These are phyloP conservation scores for Aeminium ludgeri DNA, from an alignment of 495 filamentous ascomycete species.

Conservation along the genomic window DNA sequence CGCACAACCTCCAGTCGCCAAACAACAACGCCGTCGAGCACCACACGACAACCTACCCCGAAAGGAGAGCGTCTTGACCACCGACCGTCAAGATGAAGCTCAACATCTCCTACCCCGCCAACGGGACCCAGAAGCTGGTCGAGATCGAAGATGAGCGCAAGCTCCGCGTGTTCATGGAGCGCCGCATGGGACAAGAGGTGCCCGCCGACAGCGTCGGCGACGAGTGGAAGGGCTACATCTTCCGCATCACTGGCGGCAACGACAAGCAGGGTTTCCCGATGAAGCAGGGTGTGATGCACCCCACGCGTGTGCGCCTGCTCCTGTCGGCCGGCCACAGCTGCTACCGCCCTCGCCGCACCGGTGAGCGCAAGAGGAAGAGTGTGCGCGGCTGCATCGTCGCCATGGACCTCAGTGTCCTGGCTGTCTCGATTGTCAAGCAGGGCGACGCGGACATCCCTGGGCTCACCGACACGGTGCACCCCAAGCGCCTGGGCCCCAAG, in stretches of 20 bases:
- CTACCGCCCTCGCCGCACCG: conserved; percentile 92
- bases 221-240: conserved; percentile 98
- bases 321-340: conserved; percentile 86
- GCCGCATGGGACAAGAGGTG: conserved; percentile 96
- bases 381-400: conserved; percentile 96
- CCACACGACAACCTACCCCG: no score
- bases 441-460: conserved; percentile 86
- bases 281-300: conserved; percentile 99
- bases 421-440: conserved; percentile 90
- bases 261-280: conserved; percentile 99
- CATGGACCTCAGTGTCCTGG: conserved; percentile 82
- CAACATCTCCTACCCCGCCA: conserved; percentile 96
- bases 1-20: no score
- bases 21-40: no score
- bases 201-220: conserved; percentile 82
- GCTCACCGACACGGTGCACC: conserved; percentile 83
- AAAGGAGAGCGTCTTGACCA: conserved; percentile 19
- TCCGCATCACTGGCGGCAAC: conserved; percentile 98
- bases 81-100: conserved; percentile 57
- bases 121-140: conserved; percentile 97
- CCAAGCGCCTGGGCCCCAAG: conserved; percentile 97
- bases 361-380: conserved; percentile 97
- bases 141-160: conserved; percentile 97
- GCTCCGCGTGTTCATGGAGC: conserved; percentile 71
- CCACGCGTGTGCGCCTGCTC: conserved; percentile 90